phyloP scores from a whole-genome alignment of 495 filamentous ascomycete genomes.

The Aspergillus mulundensis region DNA sequence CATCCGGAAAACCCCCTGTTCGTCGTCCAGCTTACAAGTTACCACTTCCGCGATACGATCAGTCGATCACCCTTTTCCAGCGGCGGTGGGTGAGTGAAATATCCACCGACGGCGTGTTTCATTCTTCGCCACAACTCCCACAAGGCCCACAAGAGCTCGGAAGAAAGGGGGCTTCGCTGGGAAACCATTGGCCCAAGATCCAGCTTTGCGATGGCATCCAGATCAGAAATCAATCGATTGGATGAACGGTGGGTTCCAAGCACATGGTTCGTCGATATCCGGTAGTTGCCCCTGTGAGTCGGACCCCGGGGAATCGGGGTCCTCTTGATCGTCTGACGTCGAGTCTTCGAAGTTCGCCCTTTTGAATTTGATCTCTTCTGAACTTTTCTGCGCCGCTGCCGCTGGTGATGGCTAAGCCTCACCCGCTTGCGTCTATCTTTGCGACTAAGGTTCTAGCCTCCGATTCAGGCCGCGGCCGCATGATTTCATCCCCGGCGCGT shows the following conservation, averaged over 20 bases:
- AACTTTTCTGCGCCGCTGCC: not conserved
- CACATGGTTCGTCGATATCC: not conserved
- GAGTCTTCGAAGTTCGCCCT: not conserved
- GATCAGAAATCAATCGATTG: conserved; percentile 1
- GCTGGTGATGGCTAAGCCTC: not conserved
- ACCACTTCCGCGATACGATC: not conserved
- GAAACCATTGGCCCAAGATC: not conserved
- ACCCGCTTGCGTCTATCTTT: not conserved
- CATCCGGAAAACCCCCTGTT: not conserved
- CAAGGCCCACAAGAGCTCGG: conserved; percentile 3
- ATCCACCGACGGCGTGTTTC: conserved; percentile 4
- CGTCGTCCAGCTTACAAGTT: not conserved
- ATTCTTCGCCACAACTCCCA: conserved; percentile 7
- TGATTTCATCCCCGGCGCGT: not conserved
- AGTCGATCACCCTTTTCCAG: not conserved
- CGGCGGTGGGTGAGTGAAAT: not conserved
- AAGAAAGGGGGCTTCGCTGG: not conserved
- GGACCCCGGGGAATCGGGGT: not conserved
- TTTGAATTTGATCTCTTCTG: not conserved
- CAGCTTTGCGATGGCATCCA: not conserved
- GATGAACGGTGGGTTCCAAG: not conserved
- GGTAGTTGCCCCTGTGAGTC: not conserved
- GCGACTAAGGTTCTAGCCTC: not conserved
- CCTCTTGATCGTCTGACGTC: conserved; percentile 1
- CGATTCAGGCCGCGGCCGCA: not conserved